Evolutionary conservation across 2,329 filamentous ascomycete species (phyloP).

Genomic region (Xylariales sp.): DNA sequence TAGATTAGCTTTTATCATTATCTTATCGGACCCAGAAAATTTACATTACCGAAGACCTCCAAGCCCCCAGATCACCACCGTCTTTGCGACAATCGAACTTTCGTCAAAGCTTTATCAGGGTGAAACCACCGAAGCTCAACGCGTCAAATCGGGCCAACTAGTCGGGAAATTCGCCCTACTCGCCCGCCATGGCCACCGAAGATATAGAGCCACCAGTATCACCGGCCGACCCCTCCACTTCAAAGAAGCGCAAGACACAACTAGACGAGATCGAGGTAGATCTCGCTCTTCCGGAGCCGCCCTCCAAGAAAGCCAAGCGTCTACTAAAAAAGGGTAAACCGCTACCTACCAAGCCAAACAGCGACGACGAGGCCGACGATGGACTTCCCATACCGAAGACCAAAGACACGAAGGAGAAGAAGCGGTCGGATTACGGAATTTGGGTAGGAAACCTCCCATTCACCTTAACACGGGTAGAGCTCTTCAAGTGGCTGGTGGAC

Average conservation of each 20-base stretch:
- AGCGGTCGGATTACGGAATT: slow-evolving; percentile 83
- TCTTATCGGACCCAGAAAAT: slow-evolving; percentile 51
- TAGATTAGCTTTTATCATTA: slow-evolving; percentile 37
- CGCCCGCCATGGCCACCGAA: slow-evolving; percentile 36
- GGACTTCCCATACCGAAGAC: slow-evolving; percentile 44
- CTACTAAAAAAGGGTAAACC: slow-evolving; percentile 86
- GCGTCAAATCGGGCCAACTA: not conserved
- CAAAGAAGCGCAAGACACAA: slow-evolving; percentile 78
- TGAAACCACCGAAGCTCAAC: slow-evolving; percentile 9
- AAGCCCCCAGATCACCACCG: not conserved
- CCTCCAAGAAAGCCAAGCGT: slow-evolving; percentile 92
- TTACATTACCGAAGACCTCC: slow-evolving; percentile 36
- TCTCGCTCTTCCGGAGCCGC: slow-evolving; percentile 87
- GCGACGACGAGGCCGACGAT: slow-evolving; percentile 55
- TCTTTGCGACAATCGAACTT: slow-evolving; percentile 6
- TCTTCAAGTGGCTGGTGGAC: slow-evolving; percentile 83
- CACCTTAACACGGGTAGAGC: slow-evolving; percentile 76
- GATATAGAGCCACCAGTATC: slow-evolving; percentile 34
- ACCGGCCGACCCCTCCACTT: slow-evolving; percentile 38
- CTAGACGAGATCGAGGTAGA: slow-evolving; percentile 88
- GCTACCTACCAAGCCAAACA: slow-evolving; percentile 59
- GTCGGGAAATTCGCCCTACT: not conserved
- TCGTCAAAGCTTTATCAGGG: not conserved
- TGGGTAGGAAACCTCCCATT: slow-evolving; percentile 99
- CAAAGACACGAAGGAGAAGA: slow-evolving; percentile 60